Evolutionary conservation across 106 monocot genomes (phyloP), one percentile per base, ranked within the genome.

Genomic region (Dendrobium officinale): DNA sequence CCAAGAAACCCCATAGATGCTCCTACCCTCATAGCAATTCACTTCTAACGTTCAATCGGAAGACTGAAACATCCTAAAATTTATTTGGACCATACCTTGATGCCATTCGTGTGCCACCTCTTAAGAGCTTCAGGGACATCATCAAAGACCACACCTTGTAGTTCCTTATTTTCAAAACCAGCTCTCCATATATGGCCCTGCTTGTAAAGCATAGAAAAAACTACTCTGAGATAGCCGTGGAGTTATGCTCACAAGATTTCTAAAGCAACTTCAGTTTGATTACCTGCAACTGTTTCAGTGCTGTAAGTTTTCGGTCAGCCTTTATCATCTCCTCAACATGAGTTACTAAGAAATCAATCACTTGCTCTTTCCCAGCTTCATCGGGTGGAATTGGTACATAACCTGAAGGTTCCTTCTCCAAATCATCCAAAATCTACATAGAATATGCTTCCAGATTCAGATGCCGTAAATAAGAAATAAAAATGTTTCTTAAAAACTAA

Each of bases 121-220:
- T 86, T 79, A 19, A 96, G 90, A 56, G 93, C 93, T 78, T 86
- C 88, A 41, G 91, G 90, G 77, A 96, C 96, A 89, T 96, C 96
- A 73, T 96, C 90, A 81, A 86, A 96, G 56, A 96, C 87, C 79
- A 92, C 82, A 75, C 92, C 96, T 67, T 87, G 75, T 45, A 96
- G 79, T 66, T 93, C 93, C 73, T 87, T 92, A 42, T 80, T 92
- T 64, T 92, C 82, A 82, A 81, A 96, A 18, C 96, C 96, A 85
- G 92, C 93, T 84, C 93, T 93, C 96, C 96, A 96, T 80, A 96
- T 92, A 87, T 92, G 96, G 43, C 96, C 96, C 96, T 96, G 87
- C 42, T 81, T 77, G 55, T 41, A 43, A 18, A 66, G 49, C 88
- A 49, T 68, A 66, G 4, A 26, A 66, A 22, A 58, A 16, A 26